phyloP scores from a whole-genome alignment of 805 yeast genomes.

The Saccharomycopsis amapae region DNA sequence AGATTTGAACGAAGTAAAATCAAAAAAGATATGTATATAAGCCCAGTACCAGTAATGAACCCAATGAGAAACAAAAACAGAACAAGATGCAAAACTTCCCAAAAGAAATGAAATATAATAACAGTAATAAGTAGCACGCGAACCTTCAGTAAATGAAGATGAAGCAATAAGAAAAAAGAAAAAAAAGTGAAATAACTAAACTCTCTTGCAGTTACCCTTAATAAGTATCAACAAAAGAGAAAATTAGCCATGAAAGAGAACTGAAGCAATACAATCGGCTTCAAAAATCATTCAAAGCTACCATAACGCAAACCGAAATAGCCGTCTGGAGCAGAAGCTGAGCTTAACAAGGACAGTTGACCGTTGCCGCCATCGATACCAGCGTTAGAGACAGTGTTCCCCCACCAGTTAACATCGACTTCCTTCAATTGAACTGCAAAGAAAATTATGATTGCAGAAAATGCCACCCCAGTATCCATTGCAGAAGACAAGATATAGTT shows the following conservation, averaged over 20 bases:
- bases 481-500: slow-evolving; percentile 49
- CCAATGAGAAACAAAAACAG: too few species aligned
- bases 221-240: neutral
- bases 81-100: too few species aligned
- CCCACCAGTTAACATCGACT: slow-evolving; percentile 55
- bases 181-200: neutral
- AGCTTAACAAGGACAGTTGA: slow-evolving; percentile 21
- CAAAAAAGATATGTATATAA: too few species aligned
- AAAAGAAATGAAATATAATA: too few species aligned
- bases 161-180: neutral
- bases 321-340: slow-evolving; percentile 29
- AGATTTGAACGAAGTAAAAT: too few species aligned
- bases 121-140: too few species aligned
- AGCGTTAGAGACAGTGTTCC: slow-evolving; percentile 36
- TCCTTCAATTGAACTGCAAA: slow-evolving; percentile 42
- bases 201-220: too few species aligned
- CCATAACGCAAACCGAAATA: slow-evolving; percentile 30
- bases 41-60: too few species aligned
- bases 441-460: slow-evolving; percentile 47
- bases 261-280: too few species aligned
- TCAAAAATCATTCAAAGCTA: neutral
- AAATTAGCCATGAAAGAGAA: neutral
- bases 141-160: too few species aligned
- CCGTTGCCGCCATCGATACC: slow-evolving; percentile 36
- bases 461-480: slow-evolving; percentile 55